Base-by-base conservation (phyloP, 768 basidiomycete genomes). In the Trametes maxima region DNA sequence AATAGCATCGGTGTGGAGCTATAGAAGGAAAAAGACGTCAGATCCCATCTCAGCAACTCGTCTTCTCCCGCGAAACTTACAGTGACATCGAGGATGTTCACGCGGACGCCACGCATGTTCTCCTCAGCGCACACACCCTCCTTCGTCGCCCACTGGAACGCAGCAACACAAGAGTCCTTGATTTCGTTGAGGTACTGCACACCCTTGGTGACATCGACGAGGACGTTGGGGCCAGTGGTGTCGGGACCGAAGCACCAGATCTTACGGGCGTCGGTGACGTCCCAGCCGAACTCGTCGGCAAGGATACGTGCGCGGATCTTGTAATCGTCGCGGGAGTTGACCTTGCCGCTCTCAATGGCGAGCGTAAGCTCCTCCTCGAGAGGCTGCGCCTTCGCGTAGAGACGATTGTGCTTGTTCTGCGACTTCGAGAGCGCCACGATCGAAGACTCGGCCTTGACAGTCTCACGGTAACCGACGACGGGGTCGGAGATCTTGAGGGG, bases 181-280 rank as follows among this genome's bases (percentile, higher is more conserved):
- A 99, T 99, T 86, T 99, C 97, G 75, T 94, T 96, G 65, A 99
- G 81, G 81, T 97, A 98, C 74, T 99, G 97, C 60, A 97, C 94
- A 81, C 94, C 97, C 86, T 98, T 99, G 70, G 97, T 98, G 68
- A 90, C 92, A 79, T 99, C 97, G 70, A 97, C 94, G 76, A 99
- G 79, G 77, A 99, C 77, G 80, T 99, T 99, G 59, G 97, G 88
- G 46, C 97, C 97, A 67, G 92, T 94, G 53, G 94, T 97, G 67
- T 99, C 97, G 65, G 97, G 97, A 69, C 96, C 97, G 84, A 99
- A 99, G 78, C 92, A 94, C 97, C 97, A 99, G 74, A 99, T 98
- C 85, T 97, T 98, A 73, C 97, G 85, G 69, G 97, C 97, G 72
- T 99, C 97, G 63, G 97, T 97, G 67, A 98, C 95, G 75, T 99